Conservation (phyloP, 1,284 basidiomycete species). For the Melampsora abietis-canadensis region DNA sequence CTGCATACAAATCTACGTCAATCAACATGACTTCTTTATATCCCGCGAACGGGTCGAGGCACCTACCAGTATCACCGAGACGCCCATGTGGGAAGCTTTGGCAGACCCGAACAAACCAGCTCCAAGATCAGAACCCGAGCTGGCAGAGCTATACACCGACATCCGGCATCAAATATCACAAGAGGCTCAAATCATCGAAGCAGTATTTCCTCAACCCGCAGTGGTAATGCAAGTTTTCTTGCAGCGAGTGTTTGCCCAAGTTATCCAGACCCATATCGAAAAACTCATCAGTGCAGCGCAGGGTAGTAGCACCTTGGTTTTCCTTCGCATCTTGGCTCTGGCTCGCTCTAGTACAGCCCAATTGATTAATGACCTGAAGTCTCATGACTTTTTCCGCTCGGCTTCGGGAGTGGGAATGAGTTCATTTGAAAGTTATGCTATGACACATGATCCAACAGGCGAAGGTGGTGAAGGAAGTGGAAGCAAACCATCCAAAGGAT, state of each 20-base stretch:
- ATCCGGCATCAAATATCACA: conserved; percentile 87
- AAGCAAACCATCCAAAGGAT: not conserved
- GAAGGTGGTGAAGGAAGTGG: conserved; percentile 4
- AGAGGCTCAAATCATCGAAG: conserved; percentile 96
- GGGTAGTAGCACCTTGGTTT: conserved; percentile 78
- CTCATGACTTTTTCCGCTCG: conserved; percentile 70
- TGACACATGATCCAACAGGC: conserved; percentile 7
- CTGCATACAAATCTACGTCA: conserved; percentile 97
- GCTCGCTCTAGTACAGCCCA: conserved; percentile 74
- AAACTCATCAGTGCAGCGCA: conserved; percentile 70
- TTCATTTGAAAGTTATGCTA: conserved; percentile 25
- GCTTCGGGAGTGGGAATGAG: conserved; percentile 53
- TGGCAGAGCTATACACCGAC: conserved; percentile 76
- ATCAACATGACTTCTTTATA: conserved; percentile 99
- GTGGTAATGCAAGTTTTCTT: conserved; percentile 99
- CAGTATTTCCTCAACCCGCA: conserved; percentile 93
- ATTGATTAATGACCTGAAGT: conserved; percentile 87
- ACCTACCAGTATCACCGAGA: conserved; percentile 49
- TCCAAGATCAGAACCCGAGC: conserved; percentile 74
- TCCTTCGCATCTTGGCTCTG: conserved; percentile 84
- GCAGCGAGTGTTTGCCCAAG: conserved; percentile 95
- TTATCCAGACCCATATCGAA: conserved; percentile 92
- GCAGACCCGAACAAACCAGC: conserved; percentile 74
- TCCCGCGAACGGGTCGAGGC: conserved; percentile 65
- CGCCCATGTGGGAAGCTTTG: conserved; percentile 70